phyloP scores from a whole-genome alignment of 2,329 filamentous ascomycete genomes.

The Stemphylium beticola region DNA sequence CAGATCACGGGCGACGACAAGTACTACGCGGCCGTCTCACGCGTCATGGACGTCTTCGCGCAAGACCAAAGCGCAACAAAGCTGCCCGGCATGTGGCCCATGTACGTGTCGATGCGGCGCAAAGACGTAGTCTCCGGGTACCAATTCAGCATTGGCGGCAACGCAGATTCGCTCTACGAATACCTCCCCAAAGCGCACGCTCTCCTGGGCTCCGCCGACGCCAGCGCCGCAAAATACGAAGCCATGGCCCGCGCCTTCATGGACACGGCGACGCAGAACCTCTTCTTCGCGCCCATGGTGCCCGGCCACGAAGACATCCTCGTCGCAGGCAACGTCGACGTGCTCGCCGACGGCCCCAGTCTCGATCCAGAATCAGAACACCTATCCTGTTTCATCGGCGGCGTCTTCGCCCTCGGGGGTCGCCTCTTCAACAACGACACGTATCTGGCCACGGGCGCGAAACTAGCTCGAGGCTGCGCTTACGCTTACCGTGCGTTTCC shows the following conservation, averaged over 20 bases:
- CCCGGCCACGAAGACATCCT: slow-evolving; percentile 38
- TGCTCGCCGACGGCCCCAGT: slow-evolving; percentile 19
- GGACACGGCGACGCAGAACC: slow-evolving; percentile 54
- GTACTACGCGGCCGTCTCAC: slow-evolving; percentile 46
- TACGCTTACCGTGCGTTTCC: slow-evolving; percentile 64
- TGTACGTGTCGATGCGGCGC: slow-evolving; percentile 44
- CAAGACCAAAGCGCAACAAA: slow-evolving; percentile 39
- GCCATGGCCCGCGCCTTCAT: slow-evolving; percentile 55
- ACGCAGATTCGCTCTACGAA: slow-evolving; percentile 48
- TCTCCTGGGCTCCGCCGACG: slow-evolving; percentile 50
- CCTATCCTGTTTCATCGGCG: slow-evolving; percentile 66
- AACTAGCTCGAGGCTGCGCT: slow-evolving; percentile 66
- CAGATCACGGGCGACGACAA: slow-evolving; percentile 46
- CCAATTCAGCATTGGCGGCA: slow-evolving; percentile 46
- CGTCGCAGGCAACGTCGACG: slow-evolving; percentile 45
- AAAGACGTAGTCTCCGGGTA: slow-evolving; percentile 38
- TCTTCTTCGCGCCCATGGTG: slow-evolving; percentile 56
- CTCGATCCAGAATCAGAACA: slow-evolving; percentile 61
- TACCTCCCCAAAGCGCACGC: slow-evolving; percentile 47
- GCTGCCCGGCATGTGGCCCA: slow-evolving; percentile 48
- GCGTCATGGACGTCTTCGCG: slow-evolving; percentile 41
- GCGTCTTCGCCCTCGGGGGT: slow-evolving; percentile 66
- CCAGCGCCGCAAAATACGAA: slow-evolving; percentile 62
- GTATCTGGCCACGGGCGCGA: slow-evolving; percentile 62
- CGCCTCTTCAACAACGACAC: slow-evolving; percentile 59